Percentiles rank a stretch among this genome's conserved stretches.
Conservation (phyloP, 2,329 filamentous ascomycete genomes). For the Neonectria neomacrospora region DNA sequence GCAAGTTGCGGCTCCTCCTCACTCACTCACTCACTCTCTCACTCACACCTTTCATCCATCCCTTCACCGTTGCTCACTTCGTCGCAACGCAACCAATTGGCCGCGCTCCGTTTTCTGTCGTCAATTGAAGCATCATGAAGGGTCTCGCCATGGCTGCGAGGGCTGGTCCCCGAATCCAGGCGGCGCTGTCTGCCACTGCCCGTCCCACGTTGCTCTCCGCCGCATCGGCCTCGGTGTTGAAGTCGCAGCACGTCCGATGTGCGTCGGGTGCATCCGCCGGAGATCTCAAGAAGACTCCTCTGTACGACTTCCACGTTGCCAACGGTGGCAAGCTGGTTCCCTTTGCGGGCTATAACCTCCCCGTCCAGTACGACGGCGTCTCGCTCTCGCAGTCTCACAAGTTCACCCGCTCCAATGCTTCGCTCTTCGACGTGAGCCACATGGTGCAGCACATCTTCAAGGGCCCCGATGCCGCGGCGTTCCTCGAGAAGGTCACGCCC, state of each 20-base stretch:
- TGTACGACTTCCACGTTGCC: conserved; percentile 82
- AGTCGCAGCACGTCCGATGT: conserved; percentile 42
- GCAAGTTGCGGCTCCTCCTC: conserved; percentile 21
- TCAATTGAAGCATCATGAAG: conserved; percentile 47
- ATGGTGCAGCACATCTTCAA: conserved; percentile 93
- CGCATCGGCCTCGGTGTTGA: conserved; percentile 26
- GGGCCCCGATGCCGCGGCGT: conserved; percentile 81
- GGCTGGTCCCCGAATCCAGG: conserved; percentile 45
- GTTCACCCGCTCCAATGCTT: conserved; percentile 89
- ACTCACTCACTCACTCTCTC: too few species aligned
- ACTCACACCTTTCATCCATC: conserved; percentile 21
- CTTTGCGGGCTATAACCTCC: conserved; percentile 95
- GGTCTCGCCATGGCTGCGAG: conserved; percentile 46
- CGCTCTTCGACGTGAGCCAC: conserved; percentile 95
- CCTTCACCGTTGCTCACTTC: conserved; percentile 22
- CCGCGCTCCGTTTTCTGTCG: conserved; percentile 15
- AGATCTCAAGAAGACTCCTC: conserved; percentile 70
- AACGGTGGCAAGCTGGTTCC: conserved; percentile 93
- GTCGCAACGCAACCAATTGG: conserved; percentile 33
- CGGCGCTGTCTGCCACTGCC: conserved; percentile 37
- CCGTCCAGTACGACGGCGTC: conserved; percentile 83
- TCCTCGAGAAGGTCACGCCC: conserved; percentile 88
- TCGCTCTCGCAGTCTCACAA: conserved; percentile 86
- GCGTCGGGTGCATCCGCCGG: conserved; percentile 44
- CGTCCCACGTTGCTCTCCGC: conserved; percentile 38